Percentiles rank a stretch among this genome's conserved stretches.
Conservation (phyloP, 2,329 filamentous ascomycete species). For the Arachnomyces sp. region DNA sequence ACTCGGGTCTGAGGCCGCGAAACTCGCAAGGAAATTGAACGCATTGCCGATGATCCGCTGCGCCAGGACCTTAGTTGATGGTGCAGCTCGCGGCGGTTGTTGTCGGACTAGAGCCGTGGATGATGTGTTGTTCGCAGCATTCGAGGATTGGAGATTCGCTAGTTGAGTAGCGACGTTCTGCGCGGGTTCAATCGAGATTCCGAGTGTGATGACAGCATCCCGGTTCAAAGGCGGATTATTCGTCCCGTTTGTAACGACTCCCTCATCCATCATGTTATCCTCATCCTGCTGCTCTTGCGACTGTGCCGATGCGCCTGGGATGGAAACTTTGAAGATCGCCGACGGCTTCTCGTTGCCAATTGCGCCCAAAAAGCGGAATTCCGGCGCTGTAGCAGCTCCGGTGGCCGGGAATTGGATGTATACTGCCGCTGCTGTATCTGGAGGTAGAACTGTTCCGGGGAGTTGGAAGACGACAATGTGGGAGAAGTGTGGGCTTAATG, state of each 20-base stretch:
- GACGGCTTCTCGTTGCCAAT: conserved; percentile 86
- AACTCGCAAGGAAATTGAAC: conserved; percentile 91
- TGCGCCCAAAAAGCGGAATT: conserved; percentile 80
- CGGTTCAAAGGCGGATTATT: conserved; percentile 17
- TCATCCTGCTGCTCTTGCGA: conserved; percentile 31
- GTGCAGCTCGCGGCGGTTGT: conserved; percentile 28
- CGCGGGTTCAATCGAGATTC: conserved; percentile 72
- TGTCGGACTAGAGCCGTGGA: conserved; percentile 19
- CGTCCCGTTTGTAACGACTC: conserved; percentile 21
- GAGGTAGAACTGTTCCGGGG: conserved; percentile 66
- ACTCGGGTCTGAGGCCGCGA: conserved; percentile 55
- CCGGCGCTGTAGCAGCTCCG: conserved; percentile 37
- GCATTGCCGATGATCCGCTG: conserved; percentile 94
- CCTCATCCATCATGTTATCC: conserved; percentile 43
- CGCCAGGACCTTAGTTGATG: conserved; percentile 70
- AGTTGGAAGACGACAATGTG: conserved; percentile 87
- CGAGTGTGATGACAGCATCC: conserved; percentile 59
- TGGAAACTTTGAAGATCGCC: conserved; percentile 73
- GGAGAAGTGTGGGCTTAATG: conserved; percentile 50
- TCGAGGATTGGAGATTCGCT: conserved; percentile 44
- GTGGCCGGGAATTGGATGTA: conserved; percentile 66
- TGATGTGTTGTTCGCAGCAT: conserved; percentile 20
- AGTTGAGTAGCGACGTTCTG: conserved; percentile 64
- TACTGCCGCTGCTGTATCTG: conserved; percentile 74
- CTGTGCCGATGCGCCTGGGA: conserved; percentile 25